Evolutionary conservation across 495 filamentous ascomycete genomes (phyloP).

Genomic region (Penicillium silybi): DNA sequence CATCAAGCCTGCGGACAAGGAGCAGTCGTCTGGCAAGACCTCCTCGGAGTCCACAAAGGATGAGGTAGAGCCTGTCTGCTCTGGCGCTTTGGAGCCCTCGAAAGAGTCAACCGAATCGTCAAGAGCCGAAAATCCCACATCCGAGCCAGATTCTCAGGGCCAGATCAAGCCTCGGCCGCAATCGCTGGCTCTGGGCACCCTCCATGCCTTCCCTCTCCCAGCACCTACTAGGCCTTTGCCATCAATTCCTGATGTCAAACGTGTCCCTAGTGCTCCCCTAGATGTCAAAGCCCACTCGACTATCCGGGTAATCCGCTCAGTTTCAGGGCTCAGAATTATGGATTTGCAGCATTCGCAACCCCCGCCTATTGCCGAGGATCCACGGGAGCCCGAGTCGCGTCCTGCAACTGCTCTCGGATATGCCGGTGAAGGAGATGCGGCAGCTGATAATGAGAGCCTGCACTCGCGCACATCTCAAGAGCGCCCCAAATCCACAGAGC

Average conservation of each 20-base stretch:
- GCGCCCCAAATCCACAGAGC: conserved; percentile 13
- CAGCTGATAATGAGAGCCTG: conserved; percentile 9
- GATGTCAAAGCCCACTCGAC: conserved; percentile 3
- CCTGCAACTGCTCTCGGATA: conserved; percentile 13
- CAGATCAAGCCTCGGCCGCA: conserved; percentile 19
- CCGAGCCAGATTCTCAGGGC: conserved; percentile 1
- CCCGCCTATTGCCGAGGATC: conserved; percentile 15
- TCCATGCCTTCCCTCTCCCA: conserved; percentile 39
- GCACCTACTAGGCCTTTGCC: conserved; percentile 37
- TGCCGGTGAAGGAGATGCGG: conserved; percentile 4
- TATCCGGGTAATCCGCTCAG: conserved; percentile 2
- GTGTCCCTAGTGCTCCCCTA: conserved; percentile 1
- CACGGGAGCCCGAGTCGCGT: conserved; percentile 2
- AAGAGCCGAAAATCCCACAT: background rate
- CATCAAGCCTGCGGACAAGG: background rate
- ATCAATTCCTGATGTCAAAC: conserved; percentile 23
- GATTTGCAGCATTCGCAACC: conserved; percentile 13
- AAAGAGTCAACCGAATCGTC: background rate
- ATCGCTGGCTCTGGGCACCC: conserved; percentile 28
- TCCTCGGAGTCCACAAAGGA: background rate
- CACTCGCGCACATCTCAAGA: conserved; percentile 8
- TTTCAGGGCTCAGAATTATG: background rate
- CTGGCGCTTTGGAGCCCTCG: conserved; percentile 5
- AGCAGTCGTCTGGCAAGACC: background rate
- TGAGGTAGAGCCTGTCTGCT: conserved; percentile 1